Conservation (phyloP, 306 rosid genomes). For the Cucurbita ficifolia region DNA sequence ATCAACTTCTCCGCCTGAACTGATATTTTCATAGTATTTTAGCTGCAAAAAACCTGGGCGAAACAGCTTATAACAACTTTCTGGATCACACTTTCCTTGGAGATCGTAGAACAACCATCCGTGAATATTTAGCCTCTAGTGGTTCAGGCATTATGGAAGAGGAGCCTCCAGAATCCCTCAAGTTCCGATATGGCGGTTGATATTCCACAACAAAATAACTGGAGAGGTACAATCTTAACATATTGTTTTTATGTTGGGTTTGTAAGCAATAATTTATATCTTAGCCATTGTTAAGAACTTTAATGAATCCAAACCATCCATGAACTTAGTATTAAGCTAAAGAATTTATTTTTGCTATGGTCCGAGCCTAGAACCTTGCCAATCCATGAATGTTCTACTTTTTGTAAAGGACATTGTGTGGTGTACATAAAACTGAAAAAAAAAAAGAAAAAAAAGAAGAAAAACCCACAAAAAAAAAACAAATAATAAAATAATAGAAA, state of each 20-base stretch:
- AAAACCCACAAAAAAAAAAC: too few species aligned
- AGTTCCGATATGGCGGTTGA: constrained; percentile 63
- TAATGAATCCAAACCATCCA: neutral
- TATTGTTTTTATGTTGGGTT: neutral
- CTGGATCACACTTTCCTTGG: constrained; percentile 88
- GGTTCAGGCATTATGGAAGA: constrained; percentile 93
- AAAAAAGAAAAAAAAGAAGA: too few species aligned
- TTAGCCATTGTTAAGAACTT: neutral
- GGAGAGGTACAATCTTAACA: neutral
- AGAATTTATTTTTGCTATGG: neutral
- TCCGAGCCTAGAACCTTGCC: neutral
- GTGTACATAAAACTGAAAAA: too few species aligned
- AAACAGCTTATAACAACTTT: constrained; percentile 54
- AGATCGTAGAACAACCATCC: constrained; percentile 76
- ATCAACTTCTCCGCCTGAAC: constrained; percentile 5
- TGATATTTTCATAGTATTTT: constrained; percentile 36
- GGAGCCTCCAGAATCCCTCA: constrained; percentile 83
- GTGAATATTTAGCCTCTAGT: constrained; percentile 45
- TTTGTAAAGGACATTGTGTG: too few species aligned
- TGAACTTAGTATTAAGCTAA: neutral
- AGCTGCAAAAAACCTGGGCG: constrained; percentile 68
- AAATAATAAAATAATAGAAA: too few species aligned
- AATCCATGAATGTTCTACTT: neutral
- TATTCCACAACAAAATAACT: neutral
- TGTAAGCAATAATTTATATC: neutral